Percentiles rank a stretch among this genome's conserved stretches.
Evolutionary conservation across 139 green algal genomes (phyloP).

Genomic region (Micractinium sp.): DNA sequence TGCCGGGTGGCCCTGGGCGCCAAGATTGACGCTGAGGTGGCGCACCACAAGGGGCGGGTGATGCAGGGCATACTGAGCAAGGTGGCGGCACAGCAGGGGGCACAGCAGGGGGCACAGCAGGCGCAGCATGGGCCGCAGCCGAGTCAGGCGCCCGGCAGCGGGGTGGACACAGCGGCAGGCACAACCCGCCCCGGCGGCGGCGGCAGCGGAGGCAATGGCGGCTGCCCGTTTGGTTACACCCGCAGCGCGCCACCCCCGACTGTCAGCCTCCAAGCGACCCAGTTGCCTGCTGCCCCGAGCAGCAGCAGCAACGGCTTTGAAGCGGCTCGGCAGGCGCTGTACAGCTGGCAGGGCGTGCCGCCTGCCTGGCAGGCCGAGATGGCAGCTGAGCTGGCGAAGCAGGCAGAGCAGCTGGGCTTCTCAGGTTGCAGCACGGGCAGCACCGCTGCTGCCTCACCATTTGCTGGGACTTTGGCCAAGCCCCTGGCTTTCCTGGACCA

Average conservation of each 20-base stretch:
- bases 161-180: neutral
- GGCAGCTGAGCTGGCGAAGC: neutral
- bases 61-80: conserved; percentile 23
- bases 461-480: neutral
- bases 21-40: conserved; percentile 41
- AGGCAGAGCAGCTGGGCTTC: conserved; percentile 2
- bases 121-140: too few relatives aligned
- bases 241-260: neutral
- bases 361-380: neutral
- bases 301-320: neutral
- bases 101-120: too few relatives aligned
- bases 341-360: conserved; percentile 23
- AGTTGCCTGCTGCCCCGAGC: neutral
- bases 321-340: conserved; percentile 24
- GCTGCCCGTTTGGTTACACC: neutral
- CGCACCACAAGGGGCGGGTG: conserved; percentile 42
- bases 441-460: too few relatives aligned
- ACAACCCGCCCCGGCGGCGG: neutral
- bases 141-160: neutral
- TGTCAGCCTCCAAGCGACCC: too few relatives aligned
- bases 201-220: neutral
- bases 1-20: conserved; percentile 22
- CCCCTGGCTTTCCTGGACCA: conserved; percentile 43
- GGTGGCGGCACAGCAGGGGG: neutral
- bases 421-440: neutral